Conservation (phyloP, 2,329 filamentous ascomycete genomes). For the Mycogone perniciosa region DNA sequence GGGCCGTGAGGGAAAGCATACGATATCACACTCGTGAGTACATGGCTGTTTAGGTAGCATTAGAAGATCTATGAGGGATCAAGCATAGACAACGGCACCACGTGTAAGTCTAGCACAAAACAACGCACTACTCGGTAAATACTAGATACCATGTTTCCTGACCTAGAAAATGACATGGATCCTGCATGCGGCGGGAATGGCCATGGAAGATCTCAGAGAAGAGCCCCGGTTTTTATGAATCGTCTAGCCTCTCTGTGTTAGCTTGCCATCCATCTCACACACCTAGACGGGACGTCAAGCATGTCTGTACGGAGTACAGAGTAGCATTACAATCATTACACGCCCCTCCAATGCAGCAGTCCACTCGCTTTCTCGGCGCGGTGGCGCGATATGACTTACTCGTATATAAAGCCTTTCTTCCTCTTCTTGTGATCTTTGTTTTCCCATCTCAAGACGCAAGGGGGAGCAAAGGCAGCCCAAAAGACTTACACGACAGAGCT, state of each 20-base stretch:
- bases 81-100: too few species aligned
- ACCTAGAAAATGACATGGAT: neutral
- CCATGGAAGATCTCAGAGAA: neutral
- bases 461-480: neutral
- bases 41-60: too few species aligned
- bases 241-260: neutral
- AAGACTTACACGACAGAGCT: neutral
- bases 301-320: too few species aligned
- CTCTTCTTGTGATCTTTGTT: neutral
- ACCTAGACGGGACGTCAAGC: neutral
- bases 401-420: constrained; percentile 8
- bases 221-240: neutral
- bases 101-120: too few species aligned
- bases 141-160: too few species aligned
- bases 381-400: constrained; percentile 10
- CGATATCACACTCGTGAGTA: too few species aligned
- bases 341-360: neutral
- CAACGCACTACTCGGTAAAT: too few species aligned
- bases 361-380: neutral
- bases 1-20: too few species aligned
- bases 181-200: constrained; percentile 1
- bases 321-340: too few species aligned
- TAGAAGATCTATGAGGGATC: too few species aligned
- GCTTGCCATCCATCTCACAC: constrained; percentile 3
- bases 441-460: neutral